phyloP scores from a whole-genome alignment of 73 alveolate species.

The Uronychia binucleata region DNA sequence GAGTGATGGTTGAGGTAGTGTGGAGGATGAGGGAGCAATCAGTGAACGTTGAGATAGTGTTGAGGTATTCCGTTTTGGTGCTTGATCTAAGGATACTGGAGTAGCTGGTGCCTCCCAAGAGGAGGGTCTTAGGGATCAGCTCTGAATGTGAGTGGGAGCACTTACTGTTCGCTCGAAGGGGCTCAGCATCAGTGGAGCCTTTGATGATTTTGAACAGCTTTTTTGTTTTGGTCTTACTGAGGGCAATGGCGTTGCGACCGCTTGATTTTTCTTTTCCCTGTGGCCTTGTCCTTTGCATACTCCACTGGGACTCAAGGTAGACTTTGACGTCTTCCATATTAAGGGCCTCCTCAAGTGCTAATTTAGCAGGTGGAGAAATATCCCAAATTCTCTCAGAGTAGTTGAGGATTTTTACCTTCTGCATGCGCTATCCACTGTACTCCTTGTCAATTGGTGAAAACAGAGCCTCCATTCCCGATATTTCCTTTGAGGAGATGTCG shows the following conservation, averaged over 20 bases:
- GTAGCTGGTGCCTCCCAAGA: neutral
- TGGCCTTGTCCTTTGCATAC: neutral
- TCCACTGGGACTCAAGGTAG: neutral
- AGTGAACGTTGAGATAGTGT: neutral
- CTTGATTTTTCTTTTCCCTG: neutral
- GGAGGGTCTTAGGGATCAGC: neutral
- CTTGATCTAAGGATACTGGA: neutral
- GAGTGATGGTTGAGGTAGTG: no score
- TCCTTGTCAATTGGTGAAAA: neutral
- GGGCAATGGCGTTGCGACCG: neutral
- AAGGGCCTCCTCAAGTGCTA: neutral
- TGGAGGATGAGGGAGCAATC: no score
- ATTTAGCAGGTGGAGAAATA: neutral
- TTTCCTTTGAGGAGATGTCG: neutral
- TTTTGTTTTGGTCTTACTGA: neutral
- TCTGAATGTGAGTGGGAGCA: neutral
- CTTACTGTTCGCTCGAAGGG: neutral
- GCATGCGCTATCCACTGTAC: neutral
- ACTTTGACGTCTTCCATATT: neutral
- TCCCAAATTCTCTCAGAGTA: neutral
- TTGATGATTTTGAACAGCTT: neutral
- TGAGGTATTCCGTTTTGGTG: neutral
- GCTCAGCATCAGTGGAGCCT: neutral
- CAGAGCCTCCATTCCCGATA: neutral
- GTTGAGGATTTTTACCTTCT: neutral